Evolutionary conservation across 495 filamentous ascomycete genomes (phyloP).

Genomic region (Symbiotaphrina buchneri): DNA sequence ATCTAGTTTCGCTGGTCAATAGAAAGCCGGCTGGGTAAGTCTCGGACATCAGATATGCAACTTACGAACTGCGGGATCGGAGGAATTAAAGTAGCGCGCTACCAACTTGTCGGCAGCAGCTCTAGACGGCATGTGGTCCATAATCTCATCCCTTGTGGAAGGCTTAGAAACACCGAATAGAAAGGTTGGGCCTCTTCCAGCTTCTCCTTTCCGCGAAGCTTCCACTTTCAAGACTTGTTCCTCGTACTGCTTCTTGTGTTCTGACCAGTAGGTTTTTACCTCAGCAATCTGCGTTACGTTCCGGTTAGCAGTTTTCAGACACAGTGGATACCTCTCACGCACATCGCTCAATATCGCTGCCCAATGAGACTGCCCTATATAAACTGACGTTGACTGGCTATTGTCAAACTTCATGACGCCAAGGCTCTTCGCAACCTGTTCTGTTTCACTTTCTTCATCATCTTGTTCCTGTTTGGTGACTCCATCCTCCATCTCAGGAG

Average conservation of each 20-base stretch:
- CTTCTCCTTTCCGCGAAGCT: slow-evolving; percentile 31
- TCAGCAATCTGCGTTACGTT: slow-evolving; percentile 92
- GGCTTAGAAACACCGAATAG: slow-evolving; percentile 49
- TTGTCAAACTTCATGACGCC: slow-evolving; percentile 76
- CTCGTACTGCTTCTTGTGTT: slow-evolving; percentile 46
- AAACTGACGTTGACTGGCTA: slow-evolving; percentile 57
- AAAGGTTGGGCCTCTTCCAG: slow-evolving; percentile 40
- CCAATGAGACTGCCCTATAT: slow-evolving; percentile 82
- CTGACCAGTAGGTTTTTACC: slow-evolving; percentile 70
- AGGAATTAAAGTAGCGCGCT: slow-evolving; percentile 46
- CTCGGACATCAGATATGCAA: slow-evolving; percentile 10
- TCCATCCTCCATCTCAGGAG: slow-evolving; percentile 30
- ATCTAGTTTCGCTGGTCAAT: slow-evolving; percentile 17
- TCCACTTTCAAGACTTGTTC: slow-evolving; percentile 36
- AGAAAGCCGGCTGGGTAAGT: slow-evolving; percentile 20
- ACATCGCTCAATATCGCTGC: slow-evolving; percentile 68
- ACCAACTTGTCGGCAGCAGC: slow-evolving; percentile 63
- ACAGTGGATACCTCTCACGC: slow-evolving; percentile 10
- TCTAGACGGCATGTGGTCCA: slow-evolving; percentile 58
- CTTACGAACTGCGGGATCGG: slow-evolving; percentile 49
- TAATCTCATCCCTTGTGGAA: slow-evolving; percentile 48
- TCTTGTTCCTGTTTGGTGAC: slow-evolving; percentile 27
- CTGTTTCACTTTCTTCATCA: slow-evolving; percentile 59
- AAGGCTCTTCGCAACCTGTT: slow-evolving; percentile 65
- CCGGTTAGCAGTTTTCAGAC: slow-evolving; percentile 1